Evolutionary conservation across 2,329 filamentous ascomycete species (phyloP), one percentile per base, ranked within the genome.

Genomic region (Microdochium bolleyi): DNA sequence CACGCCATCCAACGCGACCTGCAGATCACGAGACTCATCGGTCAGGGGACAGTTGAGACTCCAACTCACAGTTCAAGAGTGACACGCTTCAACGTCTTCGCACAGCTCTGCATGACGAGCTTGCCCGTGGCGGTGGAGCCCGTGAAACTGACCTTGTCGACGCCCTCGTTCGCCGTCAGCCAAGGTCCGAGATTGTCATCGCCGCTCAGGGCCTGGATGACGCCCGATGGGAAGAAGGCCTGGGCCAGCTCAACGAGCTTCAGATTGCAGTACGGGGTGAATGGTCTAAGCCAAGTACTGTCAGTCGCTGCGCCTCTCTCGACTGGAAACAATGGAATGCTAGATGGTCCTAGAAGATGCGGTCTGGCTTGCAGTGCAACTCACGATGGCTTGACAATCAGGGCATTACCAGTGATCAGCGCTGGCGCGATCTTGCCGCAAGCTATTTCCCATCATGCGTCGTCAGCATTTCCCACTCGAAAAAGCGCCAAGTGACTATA

Each of bases 131-230:
- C 70, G 7, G 73, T 79, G 11, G 79, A 83, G 2, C 83, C 82
- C 0, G 83, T 86, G 66, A 87, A 87, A 57, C 72, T 75, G 62
- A 87, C 78, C 71, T 84, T 86, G 53, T 77, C 73, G 52, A 85
- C 75, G 21, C 73, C 78, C 0, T 80, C 79, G 59, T 86, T 82
- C n/a, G 62, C 64, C 0, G 80, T 83, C 51, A 92, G 74, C 1
- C 83, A 80, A 3, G 80, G 77, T 14, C 88, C 88, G 0, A 85
- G 82, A 44, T 82, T 80, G 14, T 76, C 73, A 86, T 64, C 73
- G 78, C 78, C 2, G 2, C 88, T 87, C 56, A 87, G 65, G 0
- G 72, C 77, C 60, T 85, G 82, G 1, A 86, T 62, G n/a, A 87
- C 79, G 38, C 83, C 83, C 0, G 79, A 75, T 2, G 81, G 81